Conservation (phyloP, 495 filamentous ascomycete genomes). For the Podospora conica region DNA sequence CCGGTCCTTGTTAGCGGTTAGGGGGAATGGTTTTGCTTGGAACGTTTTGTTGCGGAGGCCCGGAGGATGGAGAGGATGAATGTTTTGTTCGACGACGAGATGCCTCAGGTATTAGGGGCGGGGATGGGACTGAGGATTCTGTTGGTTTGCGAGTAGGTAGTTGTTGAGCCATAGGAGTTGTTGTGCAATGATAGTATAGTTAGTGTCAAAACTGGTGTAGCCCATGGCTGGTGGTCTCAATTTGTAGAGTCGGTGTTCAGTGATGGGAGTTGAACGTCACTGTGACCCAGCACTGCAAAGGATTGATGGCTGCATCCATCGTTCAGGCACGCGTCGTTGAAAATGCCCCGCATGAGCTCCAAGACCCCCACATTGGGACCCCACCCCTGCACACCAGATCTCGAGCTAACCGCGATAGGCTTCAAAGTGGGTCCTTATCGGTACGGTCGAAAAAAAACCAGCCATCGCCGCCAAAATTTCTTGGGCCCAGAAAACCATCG, state of each 20-base stretch:
- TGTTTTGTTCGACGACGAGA: neutral
- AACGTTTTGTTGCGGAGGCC: neutral
- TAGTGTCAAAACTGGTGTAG: neutral
- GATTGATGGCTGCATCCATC: conserved; percentile 17
- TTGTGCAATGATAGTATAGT: neutral
- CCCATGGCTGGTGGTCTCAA: neutral
- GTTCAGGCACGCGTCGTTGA: neutral
- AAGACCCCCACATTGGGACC: neutral
- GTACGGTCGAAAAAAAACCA: conserved; percentile 13
- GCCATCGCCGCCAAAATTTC: conserved; percentile 21
- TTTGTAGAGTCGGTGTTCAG: neutral
- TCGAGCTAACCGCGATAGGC: neutral
- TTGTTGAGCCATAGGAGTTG: neutral
- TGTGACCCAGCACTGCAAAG: neutral
- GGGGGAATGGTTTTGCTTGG: neutral
- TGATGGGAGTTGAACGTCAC: neutral
- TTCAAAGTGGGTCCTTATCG: neutral
- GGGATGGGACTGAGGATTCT: neutral
- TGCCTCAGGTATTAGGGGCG: neutral
- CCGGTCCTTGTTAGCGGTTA: neutral
- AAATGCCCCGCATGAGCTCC: neutral
- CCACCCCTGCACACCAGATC: neutral
- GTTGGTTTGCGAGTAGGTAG: neutral
- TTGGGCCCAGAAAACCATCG: conserved; percentile 19
- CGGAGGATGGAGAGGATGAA: neutral